phyloP scores from a whole-genome alignment of 1,284 basidiomycete species.

The Trametes polyzona region DNA sequence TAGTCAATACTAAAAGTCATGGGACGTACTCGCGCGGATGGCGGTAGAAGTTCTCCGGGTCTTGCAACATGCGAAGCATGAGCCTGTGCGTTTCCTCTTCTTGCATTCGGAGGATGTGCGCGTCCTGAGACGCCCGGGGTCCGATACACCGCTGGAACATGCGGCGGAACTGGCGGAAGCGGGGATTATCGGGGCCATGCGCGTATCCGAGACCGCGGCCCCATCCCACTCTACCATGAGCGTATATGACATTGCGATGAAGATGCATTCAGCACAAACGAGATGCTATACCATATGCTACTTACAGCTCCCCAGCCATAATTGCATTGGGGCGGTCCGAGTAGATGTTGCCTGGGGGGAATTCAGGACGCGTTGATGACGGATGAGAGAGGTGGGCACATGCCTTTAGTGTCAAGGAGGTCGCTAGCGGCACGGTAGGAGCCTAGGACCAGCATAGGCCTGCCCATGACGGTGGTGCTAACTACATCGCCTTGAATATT shows the following conservation, averaged over 20 bases:
- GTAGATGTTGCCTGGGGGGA: constrained; percentile 38
- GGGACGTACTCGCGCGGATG: constrained; percentile 19
- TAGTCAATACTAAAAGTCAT: background rate
- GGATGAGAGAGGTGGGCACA: background rate
- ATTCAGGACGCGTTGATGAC: background rate
- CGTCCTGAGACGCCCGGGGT: constrained; percentile 36
- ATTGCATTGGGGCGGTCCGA: constrained; percentile 44
- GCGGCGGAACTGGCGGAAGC: constrained; percentile 45
- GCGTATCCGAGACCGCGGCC: constrained; percentile 45
- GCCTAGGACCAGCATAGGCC: constrained; percentile 37
- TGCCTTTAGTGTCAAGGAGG: constrained; percentile 36
- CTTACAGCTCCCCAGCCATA: constrained; percentile 49
- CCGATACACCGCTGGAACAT: constrained; percentile 46
- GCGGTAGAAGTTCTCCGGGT: constrained; percentile 33
- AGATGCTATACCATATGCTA: constrained; percentile 3
- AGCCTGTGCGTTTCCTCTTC: constrained; percentile 37
- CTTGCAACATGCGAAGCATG: constrained; percentile 37
- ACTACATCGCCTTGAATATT: constrained; percentile 34
- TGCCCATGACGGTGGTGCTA: constrained; percentile 34
- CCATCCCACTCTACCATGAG: constrained; percentile 43
- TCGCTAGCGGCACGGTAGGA: constrained; percentile 37
- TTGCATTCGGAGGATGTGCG: constrained; percentile 33
- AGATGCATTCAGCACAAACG: background rate
- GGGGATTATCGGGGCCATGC: constrained; percentile 38
- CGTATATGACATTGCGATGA: background rate